phyloP scores from a whole-genome alignment of 1,284 basidiomycete genomes.

The Ganoderma boninense region DNA sequence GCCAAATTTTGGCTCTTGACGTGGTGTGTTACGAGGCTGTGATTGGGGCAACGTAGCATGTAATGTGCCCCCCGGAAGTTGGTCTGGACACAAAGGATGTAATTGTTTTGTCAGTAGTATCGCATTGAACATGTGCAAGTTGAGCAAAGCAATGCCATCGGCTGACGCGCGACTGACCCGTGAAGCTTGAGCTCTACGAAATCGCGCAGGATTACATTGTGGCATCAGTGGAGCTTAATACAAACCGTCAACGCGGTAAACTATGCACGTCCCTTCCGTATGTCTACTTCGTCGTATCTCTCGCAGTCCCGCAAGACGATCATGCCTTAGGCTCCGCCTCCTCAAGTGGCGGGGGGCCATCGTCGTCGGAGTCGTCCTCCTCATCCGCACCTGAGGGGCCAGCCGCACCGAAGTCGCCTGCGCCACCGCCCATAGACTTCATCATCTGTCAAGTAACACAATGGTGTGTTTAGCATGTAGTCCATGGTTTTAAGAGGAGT shows the following conservation, averaged over 20 bases:
- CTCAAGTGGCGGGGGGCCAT: constrained; percentile 82
- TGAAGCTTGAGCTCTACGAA: neutral
- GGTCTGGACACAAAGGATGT: neutral
- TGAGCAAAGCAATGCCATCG: neutral
- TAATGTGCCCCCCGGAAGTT: no score
- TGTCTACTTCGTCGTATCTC: neutral
- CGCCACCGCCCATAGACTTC: constrained; percentile 62
- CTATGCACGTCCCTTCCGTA: constrained; percentile 26
- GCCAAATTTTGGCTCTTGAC: constrained; percentile 22
- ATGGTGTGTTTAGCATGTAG: constrained; percentile 16
- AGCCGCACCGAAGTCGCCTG: constrained; percentile 42
- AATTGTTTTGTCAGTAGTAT: neutral
- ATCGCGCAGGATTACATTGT: constrained; percentile 29
- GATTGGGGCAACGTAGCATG: neutral
- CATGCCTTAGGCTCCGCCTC: constrained; percentile 54
- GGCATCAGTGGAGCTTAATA: constrained; percentile 29
- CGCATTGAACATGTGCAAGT: neutral
- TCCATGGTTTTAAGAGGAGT: no score
- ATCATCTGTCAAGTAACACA: constrained; percentile 60
- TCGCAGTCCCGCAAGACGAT: constrained; percentile 2
- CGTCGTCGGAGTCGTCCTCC: constrained; percentile 64
- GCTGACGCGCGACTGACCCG: neutral
- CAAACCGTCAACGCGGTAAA: constrained; percentile 28
- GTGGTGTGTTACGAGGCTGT: constrained; percentile 27
- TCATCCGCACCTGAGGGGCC: constrained; percentile 48